Evolutionary conservation across 768 basidiomycete genomes (phyloP), one percentile per base, ranked within the genome.

Genomic region (Rhodotorula graminis): DNA sequence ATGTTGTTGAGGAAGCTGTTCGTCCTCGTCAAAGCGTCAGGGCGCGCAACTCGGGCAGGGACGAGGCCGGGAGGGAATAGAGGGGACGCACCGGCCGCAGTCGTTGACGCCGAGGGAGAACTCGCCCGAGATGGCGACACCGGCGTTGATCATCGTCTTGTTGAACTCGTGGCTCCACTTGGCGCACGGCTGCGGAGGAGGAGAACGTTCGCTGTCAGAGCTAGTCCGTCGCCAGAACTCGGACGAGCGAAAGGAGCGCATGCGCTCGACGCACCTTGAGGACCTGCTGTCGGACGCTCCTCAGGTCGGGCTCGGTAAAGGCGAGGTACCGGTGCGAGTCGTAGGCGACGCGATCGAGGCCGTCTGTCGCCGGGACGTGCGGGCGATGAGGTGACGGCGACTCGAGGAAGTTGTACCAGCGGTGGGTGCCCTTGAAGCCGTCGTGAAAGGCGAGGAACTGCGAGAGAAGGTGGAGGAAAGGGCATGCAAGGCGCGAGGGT

Each of bases 391-490:
- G 33, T 12, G 58, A 3, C 11, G 40, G 58, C 58, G 40, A 49
- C 21, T 87, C 84, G 71, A 95, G 82, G 82, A 89, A 89, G 76
- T 85, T 86, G 16, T 82, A 85, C 92, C 93, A 98, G 0, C 83
- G 70, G 21, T 79, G 78, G 31, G 89, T 84, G 16, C 85, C 82
- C 52, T 87, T 76, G 84, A 99, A 98, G 27, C 89, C 94, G 77
- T 98, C 93, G 78, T 97, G 93, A 72, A 91, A 83, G 25, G 90
- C 88, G 59, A 96, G 84, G 76, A 77, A 63, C 12, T 93, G 89
- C 0, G 27, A 10, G n/a, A 18, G 33, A 14, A 23, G 33, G 12
- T 3, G 10, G 29, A n/a, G 46, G n/a, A n/a, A n/a, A n/a, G n/a
- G n/a, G n/a, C n/a, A n/a, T n/a, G n/a, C n/a, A n/a, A n/a, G n/a